phyloP scores from a whole-genome alignment of 805 yeast species.

The Zygotorulaspora danielsina region DNA sequence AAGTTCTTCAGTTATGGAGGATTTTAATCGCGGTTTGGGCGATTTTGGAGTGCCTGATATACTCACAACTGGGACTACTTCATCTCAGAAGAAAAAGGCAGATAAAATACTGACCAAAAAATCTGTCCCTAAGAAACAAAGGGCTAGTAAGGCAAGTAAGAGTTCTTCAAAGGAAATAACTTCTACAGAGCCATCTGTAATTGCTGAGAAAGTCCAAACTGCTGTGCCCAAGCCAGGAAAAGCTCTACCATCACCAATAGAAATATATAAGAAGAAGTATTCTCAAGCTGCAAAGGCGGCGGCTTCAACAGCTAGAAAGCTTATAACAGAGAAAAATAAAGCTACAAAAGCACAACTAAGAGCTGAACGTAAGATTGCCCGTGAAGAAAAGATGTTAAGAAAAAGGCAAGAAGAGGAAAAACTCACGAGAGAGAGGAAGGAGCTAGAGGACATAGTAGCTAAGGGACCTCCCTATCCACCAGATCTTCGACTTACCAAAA shows the following conservation, averaged over 20 bases:
- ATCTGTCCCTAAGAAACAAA: neutral
- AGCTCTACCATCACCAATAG: conserved; percentile 14
- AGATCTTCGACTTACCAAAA: conserved; percentile 30
- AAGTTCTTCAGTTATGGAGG: conserved; percentile 27
- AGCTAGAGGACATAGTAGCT: conserved; percentile 31
- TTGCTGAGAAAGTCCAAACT: no score
- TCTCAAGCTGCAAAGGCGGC: conserved; percentile 24
- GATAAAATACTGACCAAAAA: conserved; percentile 16
- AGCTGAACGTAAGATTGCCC: conserved; percentile 16
- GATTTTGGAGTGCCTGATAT: conserved; percentile 22
- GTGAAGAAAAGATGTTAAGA: conserved; percentile 20
- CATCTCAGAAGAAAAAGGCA: conserved; percentile 26
- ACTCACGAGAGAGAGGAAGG: conserved; percentile 25
- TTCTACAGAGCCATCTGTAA: no score
- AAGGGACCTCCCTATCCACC: conserved; percentile 36
- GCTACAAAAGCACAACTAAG: conserved; percentile 15
- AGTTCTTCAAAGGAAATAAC: neutral
- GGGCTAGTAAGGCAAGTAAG: conserved; percentile 5
- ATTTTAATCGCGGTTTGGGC: conserved; percentile 28
- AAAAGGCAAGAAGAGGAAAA: conserved; percentile 24
- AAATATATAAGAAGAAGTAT: conserved; percentile 21
- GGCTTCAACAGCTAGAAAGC: conserved; percentile 29
- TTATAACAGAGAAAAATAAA: conserved; percentile 21
- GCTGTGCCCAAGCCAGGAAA: neutral
- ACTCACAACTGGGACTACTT: conserved; percentile 17